phyloP scores from a whole-genome alignment of 164 flowering plant genomes.

The Magnolia officinalis region DNA sequence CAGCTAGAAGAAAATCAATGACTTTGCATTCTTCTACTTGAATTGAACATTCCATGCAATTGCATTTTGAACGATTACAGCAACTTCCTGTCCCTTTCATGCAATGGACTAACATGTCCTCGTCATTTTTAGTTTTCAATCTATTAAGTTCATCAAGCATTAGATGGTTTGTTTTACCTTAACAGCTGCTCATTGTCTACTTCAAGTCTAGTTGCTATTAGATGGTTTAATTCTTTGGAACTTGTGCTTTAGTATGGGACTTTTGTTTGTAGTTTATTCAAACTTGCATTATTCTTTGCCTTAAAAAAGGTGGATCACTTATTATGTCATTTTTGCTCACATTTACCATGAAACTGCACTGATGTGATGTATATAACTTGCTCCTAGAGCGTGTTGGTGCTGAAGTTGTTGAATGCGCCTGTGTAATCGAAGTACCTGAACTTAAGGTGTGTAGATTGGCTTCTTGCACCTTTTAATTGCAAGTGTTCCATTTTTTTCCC shows the following conservation, averaged over 20 bases:
- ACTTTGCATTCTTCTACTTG: no score
- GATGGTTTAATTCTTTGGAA: background rate
- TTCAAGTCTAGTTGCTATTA: background rate
- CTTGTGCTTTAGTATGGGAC: background rate
- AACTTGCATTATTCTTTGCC: background rate
- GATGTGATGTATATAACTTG: background rate
- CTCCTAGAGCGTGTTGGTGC: conserved; percentile 36
- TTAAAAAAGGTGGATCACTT: no score
- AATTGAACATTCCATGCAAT: no score
- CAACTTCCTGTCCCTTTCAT: no score
- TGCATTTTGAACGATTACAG: no score
- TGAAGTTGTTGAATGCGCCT: conserved; percentile 56
- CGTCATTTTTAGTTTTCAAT: no score
- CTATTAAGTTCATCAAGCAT: no score
- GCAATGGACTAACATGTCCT: no score
- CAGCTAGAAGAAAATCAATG: no score
- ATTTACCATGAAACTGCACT: background rate
- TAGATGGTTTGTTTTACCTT: no score
- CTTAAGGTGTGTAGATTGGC: conserved; percentile 29
- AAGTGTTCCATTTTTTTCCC: background rate
- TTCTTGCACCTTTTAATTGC: background rate
- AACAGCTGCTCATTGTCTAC: background rate
- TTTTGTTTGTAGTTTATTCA: background rate
- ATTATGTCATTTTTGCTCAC: background rate
- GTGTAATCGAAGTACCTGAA: conserved; percentile 55